Percentiles rank a stretch among this genome's conserved stretches.
Conservation (phyloP, 768 basidiomycete genomes). For the Rhizopogon vesiculosus region DNA sequence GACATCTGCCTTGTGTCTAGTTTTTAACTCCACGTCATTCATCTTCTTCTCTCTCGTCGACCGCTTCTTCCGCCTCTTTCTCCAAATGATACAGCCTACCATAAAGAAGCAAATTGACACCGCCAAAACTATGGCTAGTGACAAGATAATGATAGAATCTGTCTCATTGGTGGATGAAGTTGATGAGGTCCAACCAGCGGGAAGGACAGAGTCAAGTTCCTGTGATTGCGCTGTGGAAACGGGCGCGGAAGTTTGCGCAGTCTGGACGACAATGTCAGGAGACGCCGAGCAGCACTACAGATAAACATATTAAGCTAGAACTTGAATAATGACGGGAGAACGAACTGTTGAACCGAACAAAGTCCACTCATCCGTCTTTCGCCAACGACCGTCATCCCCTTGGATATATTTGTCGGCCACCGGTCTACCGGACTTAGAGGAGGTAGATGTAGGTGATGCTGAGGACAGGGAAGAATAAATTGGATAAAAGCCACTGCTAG, state of each 20-base stretch:
- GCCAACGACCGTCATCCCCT: constrained; percentile 56
- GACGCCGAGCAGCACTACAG: constrained; percentile 15
- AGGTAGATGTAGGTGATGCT: constrained; percentile 10
- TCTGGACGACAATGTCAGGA: constrained; percentile 2
- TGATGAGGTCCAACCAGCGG: constrained; percentile 46
- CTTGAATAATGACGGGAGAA: constrained; percentile 3
- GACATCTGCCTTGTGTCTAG: constrained; percentile 16
- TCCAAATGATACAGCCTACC: constrained; percentile 56
- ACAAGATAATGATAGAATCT: constrained; percentile 47
- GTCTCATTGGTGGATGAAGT: constrained; percentile 10
- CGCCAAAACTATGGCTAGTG: constrained; percentile 60
- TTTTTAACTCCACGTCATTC: constrained; percentile 51
- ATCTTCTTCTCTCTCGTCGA: constrained; percentile 13
- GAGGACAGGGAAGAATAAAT: constrained; percentile 7
- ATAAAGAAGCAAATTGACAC: constrained; percentile 58
- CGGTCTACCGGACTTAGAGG: constrained; percentile 1
- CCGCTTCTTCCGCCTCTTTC: constrained; percentile 36
- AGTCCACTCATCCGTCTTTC: constrained; percentile 48
- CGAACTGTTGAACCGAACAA: constrained; percentile 71
- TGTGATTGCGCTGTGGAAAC: constrained; percentile 10
- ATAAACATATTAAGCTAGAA: not conserved
- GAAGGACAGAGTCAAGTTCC: constrained; percentile 31
- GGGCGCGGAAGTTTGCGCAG: constrained; percentile 10
- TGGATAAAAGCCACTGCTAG: not conserved
- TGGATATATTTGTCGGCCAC: constrained; percentile 54